Evolutionary conservation across 495 filamentous ascomycete genomes (phyloP), one percentile per base, ranked within the genome.

Genomic region (Lophium mytilinum): DNA sequence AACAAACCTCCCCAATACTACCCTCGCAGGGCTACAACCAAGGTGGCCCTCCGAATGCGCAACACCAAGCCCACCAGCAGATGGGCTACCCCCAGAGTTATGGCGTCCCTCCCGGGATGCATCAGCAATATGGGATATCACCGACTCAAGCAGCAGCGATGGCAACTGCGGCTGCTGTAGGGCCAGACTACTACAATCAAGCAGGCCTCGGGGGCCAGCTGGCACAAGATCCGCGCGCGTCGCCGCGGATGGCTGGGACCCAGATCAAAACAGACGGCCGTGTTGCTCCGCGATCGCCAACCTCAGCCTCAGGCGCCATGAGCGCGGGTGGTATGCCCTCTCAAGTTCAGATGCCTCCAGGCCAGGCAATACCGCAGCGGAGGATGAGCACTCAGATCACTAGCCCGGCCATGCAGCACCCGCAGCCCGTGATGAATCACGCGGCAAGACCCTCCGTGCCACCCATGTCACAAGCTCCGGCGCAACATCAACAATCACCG

Each of bases 401-500:
- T 52, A 86, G 83, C 68, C 83, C 84, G 12, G 82, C 78, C 1
- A 73, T 85, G 47, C 78, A 63, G 73, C 69, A 73, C 50, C 75
- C 80, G 17, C 79, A 80, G 45, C 69, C 75, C n/a, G 76, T 83
- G 71, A 75, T 83, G 70, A 80, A 75, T 64, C 81, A 84, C 51
- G 57, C 69, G 66, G 3, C 56, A 18, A 34, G 57, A 35, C 56
- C 63, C 17, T 47, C 57, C 18, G 59, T 55, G 10, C 65, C 67
- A 45, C 66, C 68, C 1, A 63, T 58, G 40, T 75, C 78, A 37
- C 78, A 74, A 52, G 67, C 75, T 15, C 66, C 63, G 39, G 71
- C 75, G 8, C 82, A 81, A 57, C 87, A 83, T 54, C 89, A 88
- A 46, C 81, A 87, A 51, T 94, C 90, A 1, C 89, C 90, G 1